phyloP scores from a whole-genome alignment of 2,329 filamentous ascomycete genomes.

The Pseudocercospora vitis region DNA sequence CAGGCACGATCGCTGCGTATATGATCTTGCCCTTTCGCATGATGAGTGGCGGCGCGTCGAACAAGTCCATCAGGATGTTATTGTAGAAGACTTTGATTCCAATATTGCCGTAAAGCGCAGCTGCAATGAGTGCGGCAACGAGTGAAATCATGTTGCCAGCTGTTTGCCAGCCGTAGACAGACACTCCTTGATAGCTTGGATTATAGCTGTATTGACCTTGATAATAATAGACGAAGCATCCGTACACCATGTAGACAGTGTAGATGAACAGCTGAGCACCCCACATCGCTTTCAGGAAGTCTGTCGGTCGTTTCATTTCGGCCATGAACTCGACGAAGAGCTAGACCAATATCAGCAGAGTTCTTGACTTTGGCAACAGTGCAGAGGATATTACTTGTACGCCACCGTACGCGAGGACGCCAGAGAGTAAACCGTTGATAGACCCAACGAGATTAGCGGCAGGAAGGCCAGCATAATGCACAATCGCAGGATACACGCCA shows the following conservation, averaged over 20 bases:
- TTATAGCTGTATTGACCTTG: conserved; percentile 51
- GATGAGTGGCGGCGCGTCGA: conserved; percentile 53
- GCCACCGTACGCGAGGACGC: conserved; percentile 50
- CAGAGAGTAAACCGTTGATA: conserved; percentile 29
- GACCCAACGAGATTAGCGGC: conserved; percentile 22
- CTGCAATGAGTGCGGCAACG: conserved; percentile 43
- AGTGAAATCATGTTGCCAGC: conserved; percentile 45
- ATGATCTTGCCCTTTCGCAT: conserved; percentile 52
- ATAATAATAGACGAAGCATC: conserved; percentile 49
- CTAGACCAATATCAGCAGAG: conserved; percentile 29
- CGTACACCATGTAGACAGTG: conserved; percentile 50
- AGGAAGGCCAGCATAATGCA: conserved; percentile 21
- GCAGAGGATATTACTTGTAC: conserved; percentile 34
- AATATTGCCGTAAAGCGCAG: conserved; percentile 46
- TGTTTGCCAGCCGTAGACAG: conserved; percentile 42
- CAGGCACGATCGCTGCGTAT: conserved; percentile 53
- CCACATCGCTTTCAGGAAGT: conserved; percentile 52
- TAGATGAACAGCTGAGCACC: conserved; percentile 53
- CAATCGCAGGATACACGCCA: conserved; percentile 21
- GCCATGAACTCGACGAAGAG: conserved; percentile 61
- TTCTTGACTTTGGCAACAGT: no score
- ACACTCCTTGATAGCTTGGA: conserved; percentile 45
- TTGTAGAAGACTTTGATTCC: conserved; percentile 54
- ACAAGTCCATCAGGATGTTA: conserved; percentile 54
- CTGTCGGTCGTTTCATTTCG: conserved; percentile 51